Percentiles rank a stretch among this genome's conserved stretches.
Conservation (phyloP, 768 basidiomycete genomes). For the Cantharellus anzutake region DNA sequence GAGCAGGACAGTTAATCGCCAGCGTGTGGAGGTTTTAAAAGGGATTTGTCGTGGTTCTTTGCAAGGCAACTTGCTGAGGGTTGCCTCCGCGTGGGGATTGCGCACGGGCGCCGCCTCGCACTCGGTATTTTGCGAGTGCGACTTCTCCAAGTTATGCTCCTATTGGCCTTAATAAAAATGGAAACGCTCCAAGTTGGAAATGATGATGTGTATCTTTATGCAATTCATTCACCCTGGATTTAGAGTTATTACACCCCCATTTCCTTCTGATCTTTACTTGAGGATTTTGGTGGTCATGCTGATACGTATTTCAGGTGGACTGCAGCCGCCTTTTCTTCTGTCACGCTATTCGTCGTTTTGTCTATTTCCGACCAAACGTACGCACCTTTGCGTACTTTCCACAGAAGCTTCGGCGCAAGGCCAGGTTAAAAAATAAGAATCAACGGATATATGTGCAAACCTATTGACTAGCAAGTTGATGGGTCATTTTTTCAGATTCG, state of each 20-base stretch:
- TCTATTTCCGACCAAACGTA: too few species aligned
- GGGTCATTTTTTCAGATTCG: constrained; percentile 28
- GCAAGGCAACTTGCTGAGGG: not conserved
- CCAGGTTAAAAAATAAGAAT: constrained; percentile 80
- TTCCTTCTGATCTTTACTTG: not conserved
- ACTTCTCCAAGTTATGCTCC: not conserved
- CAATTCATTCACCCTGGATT: not conserved
- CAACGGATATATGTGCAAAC: constrained; percentile 53
- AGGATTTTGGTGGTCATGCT: not conserved
- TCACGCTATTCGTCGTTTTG: too few species aligned
- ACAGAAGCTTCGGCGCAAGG: too few species aligned
- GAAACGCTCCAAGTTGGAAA: not conserved
- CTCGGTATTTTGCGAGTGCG: not conserved
- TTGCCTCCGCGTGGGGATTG: not conserved
- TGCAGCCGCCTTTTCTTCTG: not conserved
- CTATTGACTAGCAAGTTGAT: constrained; percentile 1
- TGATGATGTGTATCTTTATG: not conserved
- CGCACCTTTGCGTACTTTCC: too few species aligned
- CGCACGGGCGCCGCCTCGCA: not conserved
- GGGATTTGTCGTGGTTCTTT: not conserved
- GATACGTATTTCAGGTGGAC: not conserved
- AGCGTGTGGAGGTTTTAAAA: not conserved
- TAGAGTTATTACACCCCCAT: not conserved
- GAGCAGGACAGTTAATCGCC: not conserved
- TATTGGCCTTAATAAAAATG: not conserved